Base-by-base conservation (phyloP, 805 yeast species). In the Dipodascus geniculatus region DNA sequence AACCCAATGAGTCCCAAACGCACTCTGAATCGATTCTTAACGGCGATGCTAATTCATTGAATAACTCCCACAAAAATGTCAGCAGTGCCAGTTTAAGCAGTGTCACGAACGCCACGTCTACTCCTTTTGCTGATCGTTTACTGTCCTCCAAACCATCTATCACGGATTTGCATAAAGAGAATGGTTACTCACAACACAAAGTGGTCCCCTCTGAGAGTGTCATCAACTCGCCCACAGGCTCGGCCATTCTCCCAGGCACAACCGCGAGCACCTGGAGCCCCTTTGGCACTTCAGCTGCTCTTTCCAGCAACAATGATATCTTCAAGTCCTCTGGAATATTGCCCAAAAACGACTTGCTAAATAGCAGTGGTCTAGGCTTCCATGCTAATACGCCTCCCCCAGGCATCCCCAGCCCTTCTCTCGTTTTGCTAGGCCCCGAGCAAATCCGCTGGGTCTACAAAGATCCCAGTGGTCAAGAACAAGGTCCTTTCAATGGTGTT, bases 401-500 rank as follows among this genome's bases (percentile, higher is more conserved):
- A 8, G 49, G 49, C 4, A 47, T 47, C 9, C 31, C 49, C 14
- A 22, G 31, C 19, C 49, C 49, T 47, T 22, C 24, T 4, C 49
- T 22, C n/a, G 31, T 47, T 22, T 38, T 75, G 48, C 22, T 60
- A 11, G 61, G 69, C 1, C 74, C 80, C 1, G 71, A 65, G 24
- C 66, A 71, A 51, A 73, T 82, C 59, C 69, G 74, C 50, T 87
- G 96, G 96, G 69, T 70, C 55, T 87, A 87, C 65, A 69, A 82
- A 53, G 96, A 87, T 65, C 81, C 87, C 0, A 66, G 74, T 44
- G 87, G 85, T 2, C 74, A 68, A 51, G 81, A 80, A 57, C 95
- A 87, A 64, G 96, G 96, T 22, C 96, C 96, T 2, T 87, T 87
- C 67, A 72, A 73, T 49, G 88, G 90, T 1, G 65, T 68, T 23